Base-by-base conservation (phyloP, 179 eudicot species). In the Actinidia arguta region DNA sequence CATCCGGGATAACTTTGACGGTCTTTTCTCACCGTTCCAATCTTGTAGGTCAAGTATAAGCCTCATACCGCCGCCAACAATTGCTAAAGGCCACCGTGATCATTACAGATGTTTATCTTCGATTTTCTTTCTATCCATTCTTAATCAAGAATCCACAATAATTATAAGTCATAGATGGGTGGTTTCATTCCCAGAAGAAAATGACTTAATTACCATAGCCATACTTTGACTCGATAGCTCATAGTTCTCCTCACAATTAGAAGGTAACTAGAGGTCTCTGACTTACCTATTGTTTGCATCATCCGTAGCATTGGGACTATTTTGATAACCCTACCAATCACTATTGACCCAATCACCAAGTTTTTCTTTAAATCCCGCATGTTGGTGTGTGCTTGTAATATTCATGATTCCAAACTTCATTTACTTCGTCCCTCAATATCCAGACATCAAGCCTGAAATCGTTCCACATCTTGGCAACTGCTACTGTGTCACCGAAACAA, bases 371-470 rank as follows among this genome's bases (percentile, higher is more conserved):
- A 55, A 17, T 17, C 5, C 5, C 18, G 22, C 61, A 4, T 5
- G 14, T n/a, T n/a, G n/a, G n/a, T n/a, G n/a, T n/a, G n/a, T n/a
- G n/a, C n/a, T n/a, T n/a, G n/a, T 61, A 27, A n/a, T 61, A 61
- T n/a, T 6, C 66, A 20, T 61, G 20, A n/a, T 20, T 22, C 66
- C 66, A 61, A 61, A 61, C 10, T 61, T 61, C 66, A 22, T 61
- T 61, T 61, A 61, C 66, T 61, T 61, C 22, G 66, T 61, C 66
- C 66, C 27, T 61, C 27, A 61, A 61, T 61, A 61, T 22, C 66
- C 66, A 61, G 27, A 61, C 22, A 6, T 7, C 22, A 61, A 20
- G 8, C 27, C 27, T 8, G 0, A 3, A 4, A 22, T 4, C 27
- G n/a, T 22, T 61, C 27, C 6, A 20, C 27, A n/a, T n/a, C 27